Percentiles rank a stretch among this genome's conserved stretches.
Evolutionary conservation across 371 early-diverging fungal species (phyloP).

Genomic region (Mucor irregularis): DNA sequence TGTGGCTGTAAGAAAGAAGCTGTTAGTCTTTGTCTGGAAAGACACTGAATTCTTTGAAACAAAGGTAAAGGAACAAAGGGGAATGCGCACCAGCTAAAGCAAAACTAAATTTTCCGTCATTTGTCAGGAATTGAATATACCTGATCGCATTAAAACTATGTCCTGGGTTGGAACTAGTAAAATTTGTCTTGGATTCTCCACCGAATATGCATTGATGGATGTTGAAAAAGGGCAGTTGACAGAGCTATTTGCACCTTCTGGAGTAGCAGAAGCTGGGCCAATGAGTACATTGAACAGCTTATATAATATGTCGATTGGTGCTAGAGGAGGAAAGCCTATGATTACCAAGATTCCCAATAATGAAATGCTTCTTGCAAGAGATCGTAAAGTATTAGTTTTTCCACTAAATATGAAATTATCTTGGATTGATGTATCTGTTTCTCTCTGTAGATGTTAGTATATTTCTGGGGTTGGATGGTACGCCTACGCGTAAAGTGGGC

Average conservation of each 20-base stretch:
- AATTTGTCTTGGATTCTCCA: slow-evolving; percentile 67
- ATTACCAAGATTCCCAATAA: slow-evolving; percentile 70
- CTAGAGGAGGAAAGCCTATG: slow-evolving; percentile 65
- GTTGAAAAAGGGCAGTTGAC: slow-evolving; percentile 58
- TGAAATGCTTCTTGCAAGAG: slow-evolving; percentile 74
- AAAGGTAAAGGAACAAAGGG: slow-evolving; percentile 20
- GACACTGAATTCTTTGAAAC: slow-evolving; percentile 73
- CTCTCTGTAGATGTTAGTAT: slow-evolving; percentile 77
- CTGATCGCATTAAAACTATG: slow-evolving; percentile 70
- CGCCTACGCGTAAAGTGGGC: slow-evolving; percentile 64
- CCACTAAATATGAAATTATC: no score
- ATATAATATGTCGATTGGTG: slow-evolving; percentile 60
- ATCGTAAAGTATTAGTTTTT: slow-evolving; percentile 53
- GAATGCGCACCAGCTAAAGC: no score
- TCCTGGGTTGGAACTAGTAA: slow-evolving; percentile 69
- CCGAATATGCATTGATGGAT: slow-evolving; percentile 70
- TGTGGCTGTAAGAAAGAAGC: slow-evolving; percentile 69
- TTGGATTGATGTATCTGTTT: no score
- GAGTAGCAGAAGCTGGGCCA: slow-evolving; percentile 39
- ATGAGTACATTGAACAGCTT: slow-evolving; percentile 48
- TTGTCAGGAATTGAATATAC: slow-evolving; percentile 51
- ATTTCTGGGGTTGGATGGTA: slow-evolving; percentile 70
- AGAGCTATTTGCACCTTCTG: slow-evolving; percentile 49
- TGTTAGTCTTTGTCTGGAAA: slow-evolving; percentile 77
- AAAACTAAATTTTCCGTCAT: no score